These are phyloP conservation scores for Sporopachydermia lactativora DNA, from an alignment of 805 yeast genomes.

Conservation along the genomic window DNA sequence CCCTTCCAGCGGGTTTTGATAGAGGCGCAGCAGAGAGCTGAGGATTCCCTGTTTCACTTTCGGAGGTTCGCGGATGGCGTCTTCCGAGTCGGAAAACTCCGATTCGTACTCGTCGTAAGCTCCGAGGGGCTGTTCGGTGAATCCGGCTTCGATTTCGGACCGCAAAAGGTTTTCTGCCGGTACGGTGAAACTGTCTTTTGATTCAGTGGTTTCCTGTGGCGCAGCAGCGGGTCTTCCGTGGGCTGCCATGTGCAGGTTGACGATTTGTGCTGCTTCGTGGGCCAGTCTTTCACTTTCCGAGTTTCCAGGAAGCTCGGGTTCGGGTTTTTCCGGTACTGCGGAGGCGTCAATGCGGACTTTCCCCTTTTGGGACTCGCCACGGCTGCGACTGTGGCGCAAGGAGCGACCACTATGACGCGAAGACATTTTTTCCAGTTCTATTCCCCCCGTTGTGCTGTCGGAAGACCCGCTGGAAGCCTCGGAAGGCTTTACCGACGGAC, in stretches of 20 bases:
- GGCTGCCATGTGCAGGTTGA: not conserved
- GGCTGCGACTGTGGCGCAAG: not conserved
- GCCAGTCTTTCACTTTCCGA: not conserved
- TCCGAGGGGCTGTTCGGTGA: not conserved
- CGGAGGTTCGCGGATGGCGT: conserved; percentile 22
- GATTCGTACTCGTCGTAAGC: not conserved
- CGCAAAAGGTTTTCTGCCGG: not conserved
- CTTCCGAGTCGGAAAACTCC: conserved; percentile 7
- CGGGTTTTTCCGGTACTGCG: not conserved
- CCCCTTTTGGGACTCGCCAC: no score
- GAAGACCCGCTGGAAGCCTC: not conserved
- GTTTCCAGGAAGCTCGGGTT: not conserved
- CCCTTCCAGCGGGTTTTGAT: conserved; percentile 24
- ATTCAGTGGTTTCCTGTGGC: no score
- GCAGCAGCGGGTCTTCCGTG: no score
- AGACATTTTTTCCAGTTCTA: not conserved
- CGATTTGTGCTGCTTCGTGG: not conserved
- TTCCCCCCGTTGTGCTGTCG: not conserved
- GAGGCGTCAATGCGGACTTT: not conserved
- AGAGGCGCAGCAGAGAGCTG: conserved; percentile 26
- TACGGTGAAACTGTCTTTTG: not conserved
- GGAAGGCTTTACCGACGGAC: not conserved
- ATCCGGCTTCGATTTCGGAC: conserved; percentile 8
- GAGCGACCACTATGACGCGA: not conserved
- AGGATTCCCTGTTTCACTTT: conserved; percentile 32